These are phyloP conservation scores for Cadophora malorum DNA, from an alignment of 2,329 filamentous ascomycete species.

Conservation along the genomic window DNA sequence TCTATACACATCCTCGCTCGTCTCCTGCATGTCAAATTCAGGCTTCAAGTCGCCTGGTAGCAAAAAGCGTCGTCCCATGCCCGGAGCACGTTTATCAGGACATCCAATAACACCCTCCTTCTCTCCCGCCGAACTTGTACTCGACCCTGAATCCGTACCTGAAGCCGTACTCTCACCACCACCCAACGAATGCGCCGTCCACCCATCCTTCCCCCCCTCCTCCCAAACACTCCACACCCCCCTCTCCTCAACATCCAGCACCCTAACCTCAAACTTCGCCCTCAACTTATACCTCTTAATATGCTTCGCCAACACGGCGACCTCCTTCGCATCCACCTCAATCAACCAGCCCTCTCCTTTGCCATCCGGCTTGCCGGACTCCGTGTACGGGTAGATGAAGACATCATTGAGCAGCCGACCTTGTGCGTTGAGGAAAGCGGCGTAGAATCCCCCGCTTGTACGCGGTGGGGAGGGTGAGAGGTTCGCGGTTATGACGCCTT, in stretches of 20 bases:
- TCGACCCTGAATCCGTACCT: neutral
- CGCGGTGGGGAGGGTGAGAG: slow-evolving; percentile 47
- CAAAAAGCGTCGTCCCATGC: slow-evolving; percentile 60
- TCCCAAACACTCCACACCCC: slow-evolving; percentile 77
- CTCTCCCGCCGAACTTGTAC: slow-evolving; percentile 1
- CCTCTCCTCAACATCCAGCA: slow-evolving; percentile 69
- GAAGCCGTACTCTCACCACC: neutral
- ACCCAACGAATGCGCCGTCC: slow-evolving; percentile 30
- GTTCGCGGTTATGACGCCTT: slow-evolving; percentile 84
- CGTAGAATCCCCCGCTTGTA: slow-evolving; percentile 70
- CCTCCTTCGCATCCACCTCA: slow-evolving; percentile 78
- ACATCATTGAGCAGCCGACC: slow-evolving; percentile 88
- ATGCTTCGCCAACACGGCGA: slow-evolving; percentile 68
- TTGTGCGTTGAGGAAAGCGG: slow-evolving; percentile 83
- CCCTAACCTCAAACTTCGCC: slow-evolving; percentile 74
- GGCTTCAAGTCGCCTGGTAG: slow-evolving; percentile 47
- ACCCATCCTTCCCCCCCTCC: slow-evolving; percentile 24
- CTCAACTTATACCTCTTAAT: slow-evolving; percentile 86
- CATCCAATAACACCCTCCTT: slow-evolving; percentile 41
- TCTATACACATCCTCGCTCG: slow-evolving; percentile 68
- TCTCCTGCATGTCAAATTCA: slow-evolving; percentile 48
- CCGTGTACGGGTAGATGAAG: slow-evolving; percentile 74
- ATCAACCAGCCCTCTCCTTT: slow-evolving; percentile 65
- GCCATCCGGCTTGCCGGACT: slow-evolving; percentile 12
- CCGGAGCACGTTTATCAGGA: slow-evolving; percentile 60